Base-by-base conservation (phyloP, 1,284 basidiomycete species). In the Sporisorium reilianum region DNA sequence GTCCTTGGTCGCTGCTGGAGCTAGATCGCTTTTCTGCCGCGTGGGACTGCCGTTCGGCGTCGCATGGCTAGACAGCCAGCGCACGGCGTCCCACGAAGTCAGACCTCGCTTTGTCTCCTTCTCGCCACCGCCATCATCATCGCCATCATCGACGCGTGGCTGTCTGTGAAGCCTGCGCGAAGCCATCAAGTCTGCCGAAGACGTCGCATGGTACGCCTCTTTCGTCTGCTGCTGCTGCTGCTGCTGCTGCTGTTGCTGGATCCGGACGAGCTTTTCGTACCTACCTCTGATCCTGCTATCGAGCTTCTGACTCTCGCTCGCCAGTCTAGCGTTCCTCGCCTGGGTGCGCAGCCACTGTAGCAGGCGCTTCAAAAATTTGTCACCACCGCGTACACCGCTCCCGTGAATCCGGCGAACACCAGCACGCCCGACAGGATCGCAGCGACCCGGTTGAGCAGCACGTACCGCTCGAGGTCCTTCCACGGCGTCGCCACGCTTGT, bases 331-430 rank as follows among this genome's bases (percentile, higher is more conserved):
- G 6, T 23, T 46, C 45, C 45, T 41, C 22, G 66, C 52, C 42
- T 63, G 59, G 5, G 52, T 55, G 32, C 67, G 67, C 12, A 70
- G 49, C 67, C 67, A 70, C 67, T 52, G 40, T 44, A 73, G 77
- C 66, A 78, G 77, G 77, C 77, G 68, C 32, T 44, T 80, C 70
- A 80, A 77, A 77, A 80, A 78, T 79, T 66, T 59, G 59, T 55
- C 55, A 74, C 77, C 41, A 80, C 66, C 23, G 62, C 70, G 57
- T 61, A 64, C 12, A 80, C 55, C 22, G 78, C 78, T 26, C 63
- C 64, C 11, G 68, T 70, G n/a, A 70, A 74, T 3, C 74, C 78
- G 25, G 69, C 73, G 40, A 80, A 67, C 36, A 77, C 74, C 20
- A 76, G 36, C 30, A 80, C 59, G 38, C 64, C 67, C 25, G 63